These are phyloP conservation scores for Colletotrichum sp. DNA, from an alignment of 2,329 filamentous ascomycete species.

Conservation along the genomic window DNA sequence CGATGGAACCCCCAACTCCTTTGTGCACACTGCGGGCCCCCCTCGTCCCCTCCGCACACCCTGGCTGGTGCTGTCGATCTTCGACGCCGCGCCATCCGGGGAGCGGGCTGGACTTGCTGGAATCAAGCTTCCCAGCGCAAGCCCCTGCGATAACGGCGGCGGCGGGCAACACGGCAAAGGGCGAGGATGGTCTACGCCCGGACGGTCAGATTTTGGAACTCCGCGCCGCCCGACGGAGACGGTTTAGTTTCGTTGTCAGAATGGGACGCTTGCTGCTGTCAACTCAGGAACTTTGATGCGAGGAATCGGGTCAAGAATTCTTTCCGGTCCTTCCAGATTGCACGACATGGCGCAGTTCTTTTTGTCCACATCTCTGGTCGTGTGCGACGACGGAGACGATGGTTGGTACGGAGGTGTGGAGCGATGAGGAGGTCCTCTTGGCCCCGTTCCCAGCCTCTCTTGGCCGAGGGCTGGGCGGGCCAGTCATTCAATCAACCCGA, in stretches of 20 bases:
- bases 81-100: constrained; percentile 10
- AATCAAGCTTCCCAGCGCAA: background rate
- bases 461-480: background rate
- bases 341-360: background rate
- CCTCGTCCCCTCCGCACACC: background rate
- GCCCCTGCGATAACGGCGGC: constrained; percentile 8
- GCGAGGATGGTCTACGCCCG: background rate
- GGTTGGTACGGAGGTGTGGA: background rate
- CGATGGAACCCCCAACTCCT: constrained; percentile 1
- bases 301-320: background rate
- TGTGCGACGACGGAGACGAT: background rate
- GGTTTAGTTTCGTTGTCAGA: background rate
- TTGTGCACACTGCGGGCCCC: background rate
- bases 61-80: constrained; percentile 10
- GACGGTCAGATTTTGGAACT: background rate
- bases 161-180: background rate
- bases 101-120: background rate
- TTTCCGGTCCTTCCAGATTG: background rate
- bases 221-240: background rate
- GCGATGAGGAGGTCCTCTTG: background rate
- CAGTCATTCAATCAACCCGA: background rate
- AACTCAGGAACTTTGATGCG: background rate
- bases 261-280: background rate
- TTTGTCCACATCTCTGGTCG: background rate
- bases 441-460: background rate